Evolutionary conservation across 2,329 filamentous ascomycete species (phyloP).

Genomic region (Arthrinium phaeospermum): DNA sequence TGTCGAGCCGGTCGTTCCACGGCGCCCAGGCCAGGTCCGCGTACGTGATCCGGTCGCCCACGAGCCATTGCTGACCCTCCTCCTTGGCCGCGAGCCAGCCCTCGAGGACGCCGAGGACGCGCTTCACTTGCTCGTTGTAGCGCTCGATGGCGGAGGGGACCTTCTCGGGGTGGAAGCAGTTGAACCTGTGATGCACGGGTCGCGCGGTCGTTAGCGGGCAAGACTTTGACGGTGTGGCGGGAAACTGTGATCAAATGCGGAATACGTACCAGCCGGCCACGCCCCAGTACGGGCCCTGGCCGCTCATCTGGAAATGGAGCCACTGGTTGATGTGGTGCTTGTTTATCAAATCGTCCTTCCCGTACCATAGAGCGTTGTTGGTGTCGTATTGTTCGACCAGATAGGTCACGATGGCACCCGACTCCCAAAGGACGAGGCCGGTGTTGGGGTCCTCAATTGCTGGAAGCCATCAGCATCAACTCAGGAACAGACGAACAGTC

Average conservation of each 20-base stretch:
- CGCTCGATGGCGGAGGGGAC: conserved; percentile 31
- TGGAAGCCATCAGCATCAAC: no score
- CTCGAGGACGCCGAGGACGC: conserved; percentile 36
- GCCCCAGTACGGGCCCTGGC: conserved; percentile 51
- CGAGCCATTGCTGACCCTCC: neutral
- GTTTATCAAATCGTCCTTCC: conserved; percentile 33
- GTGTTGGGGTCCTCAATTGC: conserved; percentile 47
- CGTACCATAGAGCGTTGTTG: conserved; percentile 44
- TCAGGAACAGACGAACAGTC: no score
- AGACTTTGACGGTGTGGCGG: no score
- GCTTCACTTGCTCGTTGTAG: conserved; percentile 32
- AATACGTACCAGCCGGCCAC: conserved; percentile 40
- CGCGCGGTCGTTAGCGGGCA: no score
- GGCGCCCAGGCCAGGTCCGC: neutral
- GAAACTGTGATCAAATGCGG: no score
- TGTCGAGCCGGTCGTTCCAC: neutral
- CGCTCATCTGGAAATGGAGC: conserved; percentile 48
- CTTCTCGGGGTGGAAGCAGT: conserved; percentile 39
- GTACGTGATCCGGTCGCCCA: neutral
- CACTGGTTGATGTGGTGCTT: conserved; percentile 46
- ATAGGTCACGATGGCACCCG: conserved; percentile 55
- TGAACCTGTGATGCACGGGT: neutral
- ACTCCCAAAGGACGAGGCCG: conserved; percentile 32
- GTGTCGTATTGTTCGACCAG: conserved; percentile 51
- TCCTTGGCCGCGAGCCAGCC: neutral